Conservation (phyloP, 2,329 filamentous ascomycete species). For the Trichothecium roseum region DNA sequence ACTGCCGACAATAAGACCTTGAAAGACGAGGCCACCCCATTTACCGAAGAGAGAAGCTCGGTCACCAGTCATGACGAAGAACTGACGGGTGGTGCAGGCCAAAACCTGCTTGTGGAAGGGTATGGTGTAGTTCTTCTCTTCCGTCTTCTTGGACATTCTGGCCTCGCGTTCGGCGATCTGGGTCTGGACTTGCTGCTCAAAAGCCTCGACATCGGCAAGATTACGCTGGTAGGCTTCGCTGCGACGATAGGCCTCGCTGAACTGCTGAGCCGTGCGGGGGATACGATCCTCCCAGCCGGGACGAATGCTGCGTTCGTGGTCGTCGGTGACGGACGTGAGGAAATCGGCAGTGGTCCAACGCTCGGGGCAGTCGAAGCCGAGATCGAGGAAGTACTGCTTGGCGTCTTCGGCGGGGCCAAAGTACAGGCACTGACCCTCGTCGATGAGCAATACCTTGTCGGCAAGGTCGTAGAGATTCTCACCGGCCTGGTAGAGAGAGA, state of each 20-base stretch:
- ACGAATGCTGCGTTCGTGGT: conserved; percentile 58
- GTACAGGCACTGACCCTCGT: conserved; percentile 61
- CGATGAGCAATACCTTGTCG: conserved; percentile 69
- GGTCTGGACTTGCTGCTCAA: conserved; percentile 50
- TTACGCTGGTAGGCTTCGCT: conserved; percentile 52
- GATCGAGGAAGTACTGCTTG: conserved; percentile 56
- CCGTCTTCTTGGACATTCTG: conserved; percentile 57
- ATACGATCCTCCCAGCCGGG: conserved; percentile 53
- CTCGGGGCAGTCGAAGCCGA: conserved; percentile 63
- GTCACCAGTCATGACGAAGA: conserved; percentile 71
- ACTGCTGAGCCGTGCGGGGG: conserved; percentile 59
- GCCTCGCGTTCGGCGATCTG: conserved; percentile 31
- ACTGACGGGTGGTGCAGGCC: conserved; percentile 62
- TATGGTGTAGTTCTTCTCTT: conserved; percentile 65
- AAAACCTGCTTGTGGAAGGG: conserved; percentile 64
- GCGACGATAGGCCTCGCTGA: conserved; percentile 53
- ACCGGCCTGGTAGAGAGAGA: conserved; percentile 63
- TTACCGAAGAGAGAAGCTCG: conserved; percentile 68
- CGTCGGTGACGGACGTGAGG: conserved; percentile 67
- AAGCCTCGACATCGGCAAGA: conserved; percentile 50
- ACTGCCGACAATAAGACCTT: conserved; percentile 65
- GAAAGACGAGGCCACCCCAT: conserved; percentile 66
- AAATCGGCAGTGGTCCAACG: conserved; percentile 68
- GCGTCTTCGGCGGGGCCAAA: conserved; percentile 56
- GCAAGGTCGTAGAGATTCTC: conserved; percentile 57